phyloP scores from a whole-genome alignment of 495 filamentous ascomycete genomes.

The Pyrenopolyporus hunteri region DNA sequence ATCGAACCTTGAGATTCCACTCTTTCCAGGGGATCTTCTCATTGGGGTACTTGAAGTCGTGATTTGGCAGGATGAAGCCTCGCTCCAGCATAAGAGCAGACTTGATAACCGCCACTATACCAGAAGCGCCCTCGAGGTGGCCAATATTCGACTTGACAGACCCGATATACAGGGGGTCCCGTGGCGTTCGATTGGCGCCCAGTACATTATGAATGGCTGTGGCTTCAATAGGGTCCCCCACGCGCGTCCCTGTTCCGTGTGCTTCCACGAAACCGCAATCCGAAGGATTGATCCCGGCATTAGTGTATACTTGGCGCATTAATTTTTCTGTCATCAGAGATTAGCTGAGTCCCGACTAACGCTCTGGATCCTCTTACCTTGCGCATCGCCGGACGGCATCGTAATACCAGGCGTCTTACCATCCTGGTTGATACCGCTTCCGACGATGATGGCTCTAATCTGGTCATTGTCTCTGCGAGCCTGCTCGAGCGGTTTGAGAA shows the following conservation, averaged over 20 bases:
- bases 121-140: constrained; percentile 63
- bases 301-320: constrained; percentile 53
- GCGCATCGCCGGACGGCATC: constrained; percentile 61
- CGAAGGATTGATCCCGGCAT: constrained; percentile 48
- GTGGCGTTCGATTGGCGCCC: constrained; percentile 41
- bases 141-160: constrained; percentile 66
- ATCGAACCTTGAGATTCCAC: constrained; percentile 52
- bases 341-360: constrained; percentile 19
- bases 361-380: constrained; percentile 47
- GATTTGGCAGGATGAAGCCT: constrained; percentile 56
- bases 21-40: constrained; percentile 53
- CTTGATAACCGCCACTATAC: constrained; percentile 65
- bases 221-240: constrained; percentile 67
- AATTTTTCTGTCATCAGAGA: constrained; percentile 43
- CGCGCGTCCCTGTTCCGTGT: constrained; percentile 64
- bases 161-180: constrained; percentile 59
- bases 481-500: constrained; percentile 66
- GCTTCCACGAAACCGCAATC: constrained; percentile 57
- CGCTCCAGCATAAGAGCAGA: constrained; percentile 63
- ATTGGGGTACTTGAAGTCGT: constrained; percentile 56
- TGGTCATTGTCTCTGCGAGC: constrained; percentile 63
- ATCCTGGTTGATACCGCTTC: constrained; percentile 65
- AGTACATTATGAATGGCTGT: constrained; percentile 59
- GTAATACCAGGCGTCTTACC: constrained; percentile 65
- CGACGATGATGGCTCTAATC: constrained; percentile 67